Base-by-base conservation (phyloP, 2,329 filamentous ascomycete species). In the Ascochyta lentis region DNA sequence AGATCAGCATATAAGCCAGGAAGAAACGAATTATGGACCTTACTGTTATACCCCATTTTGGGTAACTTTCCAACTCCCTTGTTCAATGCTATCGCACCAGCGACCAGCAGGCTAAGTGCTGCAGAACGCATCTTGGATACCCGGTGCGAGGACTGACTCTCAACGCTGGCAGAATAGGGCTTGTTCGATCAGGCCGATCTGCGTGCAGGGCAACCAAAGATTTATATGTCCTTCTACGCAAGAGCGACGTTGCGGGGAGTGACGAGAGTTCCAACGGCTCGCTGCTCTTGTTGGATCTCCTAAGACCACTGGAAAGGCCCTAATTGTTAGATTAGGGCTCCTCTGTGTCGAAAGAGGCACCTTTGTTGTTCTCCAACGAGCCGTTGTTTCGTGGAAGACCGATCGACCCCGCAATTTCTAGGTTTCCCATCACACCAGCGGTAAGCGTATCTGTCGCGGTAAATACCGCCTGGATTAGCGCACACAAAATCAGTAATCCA, bases 21-120 rank as follows among this genome's bases (percentile, higher is more conserved):
- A 16, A 19, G 16, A 6, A 1, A 12, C 6, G 8, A 5, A 1
- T 4, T 3, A 3, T 6, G 3, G 4, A n/a, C 23, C 43, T 13
- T 26, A 53, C 48, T 56, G 13, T 56, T 56, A 12, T 56, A 56
- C 5, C 54, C 54, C 54, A 56, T 56, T 22, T 56, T 56, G 6
- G 54, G 54, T n/a, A 56, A 19, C 7, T 53, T 56, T 24, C 48
- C 54, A 2, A 56, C 48, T 12, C 48, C 54, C 41, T 56, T 56
- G 5, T 53, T 44, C 24, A 56, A 19, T 23, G 54, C 48, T 6
- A 16, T 12, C 8, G 43, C 26, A 12, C 48, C 22, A 9, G 26
- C 29, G 3, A 44, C 16, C n/a, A 56, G n/a, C 2, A 42, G 2
- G 15, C 15, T 26, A 7, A 39, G n/a, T 6, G 23, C 10, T 3